Evolutionary conservation across 108 stramenopile species (phyloP), one percentile per base, ranked within the genome.

Genomic region (Skeletonema potamos): DNA sequence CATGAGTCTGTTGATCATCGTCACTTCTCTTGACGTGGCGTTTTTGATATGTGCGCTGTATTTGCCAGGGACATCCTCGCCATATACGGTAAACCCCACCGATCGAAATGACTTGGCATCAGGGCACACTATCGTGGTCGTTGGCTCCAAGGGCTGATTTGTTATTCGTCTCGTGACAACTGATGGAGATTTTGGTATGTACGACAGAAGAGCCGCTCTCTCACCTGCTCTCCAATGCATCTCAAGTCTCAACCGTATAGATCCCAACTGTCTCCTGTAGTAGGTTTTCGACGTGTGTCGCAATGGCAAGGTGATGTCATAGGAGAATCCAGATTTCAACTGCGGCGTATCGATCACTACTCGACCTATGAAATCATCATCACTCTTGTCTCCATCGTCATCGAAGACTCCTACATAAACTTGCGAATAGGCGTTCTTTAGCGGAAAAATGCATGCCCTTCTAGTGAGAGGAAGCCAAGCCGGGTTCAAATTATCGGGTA

Each of bases 341-440:
- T 66, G 66, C n/a, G 87, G 67, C n/a, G 86, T 15, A 43, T 41
- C 39, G 59, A 89, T 13, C 11, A 74, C 84, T 20, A 89, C 82
- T 43, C 81, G 72, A 0, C 88, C 88, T n/a, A 84, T 84, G 73
- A 86, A 86, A 54, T 86, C 85, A 79, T 88, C 87, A 48, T 75
- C 77, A n/a, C 69, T 66, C 32, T 70, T 62, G 20, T 68, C 58
- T 3, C 76, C 82, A 55, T 89, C 88, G 46, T 86, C 84, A 54
- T 89, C 88, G 54, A 89, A 89, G 11, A 85, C 77, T 11, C 85
- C 88, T n/a, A 80, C 74, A 62, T 64, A 82, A 12, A 85, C 48
- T 34, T 72, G 69, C 15, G 88, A 84, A 37, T 81, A 86, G 22
- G 61, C 84, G 58, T 86, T 84, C 56, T 59, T 77, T 11, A 89